These are phyloP conservation scores for Paratinospora sagittata DNA, from an alignment of 164 flowering plant genomes.

Conservation along the genomic window DNA sequence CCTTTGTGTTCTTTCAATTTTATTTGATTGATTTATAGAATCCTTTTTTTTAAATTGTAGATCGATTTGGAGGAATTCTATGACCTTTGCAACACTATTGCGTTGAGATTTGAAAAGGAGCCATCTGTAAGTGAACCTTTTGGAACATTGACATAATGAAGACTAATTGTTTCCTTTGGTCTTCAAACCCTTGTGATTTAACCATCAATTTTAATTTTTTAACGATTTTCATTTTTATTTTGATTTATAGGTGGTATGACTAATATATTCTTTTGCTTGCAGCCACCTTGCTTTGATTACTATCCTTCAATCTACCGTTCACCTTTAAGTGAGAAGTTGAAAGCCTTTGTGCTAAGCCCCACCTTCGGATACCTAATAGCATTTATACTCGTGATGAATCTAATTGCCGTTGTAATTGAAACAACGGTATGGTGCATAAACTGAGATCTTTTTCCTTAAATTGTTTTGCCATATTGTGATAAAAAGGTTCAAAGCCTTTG, in stretches of 20 bases:
- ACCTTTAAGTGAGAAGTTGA: slow-evolving; percentile 48
- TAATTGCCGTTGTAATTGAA: slow-evolving; percentile 76
- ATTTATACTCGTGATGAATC: slow-evolving; percentile 62
- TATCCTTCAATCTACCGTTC: slow-evolving; percentile 62
- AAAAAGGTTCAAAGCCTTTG: not conserved
- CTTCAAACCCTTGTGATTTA: not conserved
- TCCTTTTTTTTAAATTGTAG: slow-evolving; percentile 34
- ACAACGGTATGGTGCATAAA: slow-evolving; percentile 63
- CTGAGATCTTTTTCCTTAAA: not conserved
- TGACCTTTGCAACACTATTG: slow-evolving; percentile 90
- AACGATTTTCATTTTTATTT: not conserved
- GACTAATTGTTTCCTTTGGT: not conserved
- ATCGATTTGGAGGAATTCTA: slow-evolving; percentile 81
- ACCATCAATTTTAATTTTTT: not conserved
- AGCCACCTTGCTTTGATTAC: slow-evolving; percentile 70
- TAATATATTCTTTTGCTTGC: slow-evolving; percentile 26
- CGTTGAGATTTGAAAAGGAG: slow-evolving; percentile 76
- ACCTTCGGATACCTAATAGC: slow-evolving; percentile 65
- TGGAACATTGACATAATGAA: not conserved
- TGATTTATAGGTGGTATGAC: not conserved
- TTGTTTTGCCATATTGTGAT: not conserved
- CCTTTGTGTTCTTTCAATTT: not conserved
- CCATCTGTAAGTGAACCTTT: slow-evolving; percentile 44
- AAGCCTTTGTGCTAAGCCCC: slow-evolving; percentile 63
- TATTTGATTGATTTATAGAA: slow-evolving; percentile 12